Conservation (phyloP, 805 yeast species). For the Yarrowia keelungensis region DNA sequence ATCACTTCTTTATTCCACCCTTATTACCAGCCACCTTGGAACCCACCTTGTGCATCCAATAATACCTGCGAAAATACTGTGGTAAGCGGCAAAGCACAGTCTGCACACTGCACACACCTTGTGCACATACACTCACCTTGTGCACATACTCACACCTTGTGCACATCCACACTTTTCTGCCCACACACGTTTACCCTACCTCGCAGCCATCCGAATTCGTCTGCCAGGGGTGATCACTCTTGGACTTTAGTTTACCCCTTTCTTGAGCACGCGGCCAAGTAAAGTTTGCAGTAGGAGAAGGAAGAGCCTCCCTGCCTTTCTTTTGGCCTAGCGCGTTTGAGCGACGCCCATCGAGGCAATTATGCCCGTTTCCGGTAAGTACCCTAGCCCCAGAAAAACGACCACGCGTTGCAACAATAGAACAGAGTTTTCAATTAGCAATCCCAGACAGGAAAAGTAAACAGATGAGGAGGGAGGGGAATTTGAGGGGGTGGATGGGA, state of each 20-base stretch:
- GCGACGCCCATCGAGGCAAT: not conserved
- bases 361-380: conserved; percentile 25
- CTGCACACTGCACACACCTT: not conserved
- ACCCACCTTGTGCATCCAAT: conserved; percentile 13
- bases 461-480: conserved; percentile 9
- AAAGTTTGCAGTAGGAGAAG: not conserved
- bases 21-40: not conserved
- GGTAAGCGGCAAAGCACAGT: not conserved
- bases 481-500: not conserved
- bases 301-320: not conserved
- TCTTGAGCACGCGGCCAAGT: conserved; percentile 9
- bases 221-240: conserved; percentile 8
- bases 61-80: not conserved
- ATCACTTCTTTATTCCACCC: no score
- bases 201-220: not conserved
- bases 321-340: conserved; percentile 5
- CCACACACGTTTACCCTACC: no score
- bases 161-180: no score
- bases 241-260: conserved; percentile 11
- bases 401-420: conserved; percentile 35
- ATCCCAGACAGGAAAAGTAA: conserved; percentile 36
- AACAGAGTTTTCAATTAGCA: conserved; percentile 30
- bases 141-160: no score
- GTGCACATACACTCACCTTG: not conserved
- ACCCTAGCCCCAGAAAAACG: conserved; percentile 11